Base-by-base conservation (phyloP, 768 basidiomycete genomes). In the Hygrophoropsis aurantiaca region DNA sequence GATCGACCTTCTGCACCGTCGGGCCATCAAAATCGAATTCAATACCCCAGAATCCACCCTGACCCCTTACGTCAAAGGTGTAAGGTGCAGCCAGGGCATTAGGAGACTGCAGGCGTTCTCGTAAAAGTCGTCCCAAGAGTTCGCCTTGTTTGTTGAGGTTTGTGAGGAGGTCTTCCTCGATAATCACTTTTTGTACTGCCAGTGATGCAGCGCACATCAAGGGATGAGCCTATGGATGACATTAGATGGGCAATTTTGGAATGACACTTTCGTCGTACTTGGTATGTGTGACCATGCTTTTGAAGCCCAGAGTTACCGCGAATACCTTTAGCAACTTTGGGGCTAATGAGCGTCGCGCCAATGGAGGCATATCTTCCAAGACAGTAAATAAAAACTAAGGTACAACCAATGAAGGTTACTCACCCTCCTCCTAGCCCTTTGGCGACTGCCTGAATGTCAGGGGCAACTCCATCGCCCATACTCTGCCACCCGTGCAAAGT, bases 361-460 rank as follows among this genome's bases (percentile, higher is more conserved):
- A 95, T 89, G 26, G 87, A 72, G 11, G 81, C 85, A 67, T 90
- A 93, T 19, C 89, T 30, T 90, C 54, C 33, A 19, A 20, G 19
- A 13, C 15, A 40, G 41, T 52, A 33, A 53, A 41, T 30, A 34
- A 33, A 18, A 23, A 36, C 2, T 34, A 10, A 21, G 27, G 34
- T 30, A 3, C 32, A 11, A n/a, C 18, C 33, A 11, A 37, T 39
- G 41, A 23, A 41, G 36, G 46, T 30, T 5, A 60, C 78, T 55
- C 62, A 90, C 83, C 92, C 92, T 67, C 90, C 92, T 40, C 90
- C 91, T 6, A 94, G 78, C 11, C 92, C 90, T 64, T 95, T 94
- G 1, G 91, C 93, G 24, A 94, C 75, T 6, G 89, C 87, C 66
- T 94, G 91, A 24, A 94, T 74, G 66, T 94, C 92, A 33, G 93